These are phyloP conservation scores for Aegilops bicornis DNA, from an alignment of 176 grass and related monocot genomes.

Conservation along the genomic window DNA sequence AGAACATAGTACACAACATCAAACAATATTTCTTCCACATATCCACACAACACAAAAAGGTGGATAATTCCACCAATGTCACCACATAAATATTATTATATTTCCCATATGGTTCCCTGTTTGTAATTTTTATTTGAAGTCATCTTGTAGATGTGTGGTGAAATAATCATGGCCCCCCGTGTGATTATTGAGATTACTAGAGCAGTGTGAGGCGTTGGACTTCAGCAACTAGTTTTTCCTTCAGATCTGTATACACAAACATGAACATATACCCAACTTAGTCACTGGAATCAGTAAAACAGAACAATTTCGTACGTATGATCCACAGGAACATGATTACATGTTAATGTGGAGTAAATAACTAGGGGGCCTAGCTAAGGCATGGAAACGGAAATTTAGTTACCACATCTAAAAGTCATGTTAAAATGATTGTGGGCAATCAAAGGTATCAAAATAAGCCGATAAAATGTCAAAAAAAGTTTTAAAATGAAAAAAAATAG, in stretches of 20 bases:
- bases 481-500: no score
- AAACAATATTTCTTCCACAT: no score
- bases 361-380: not conserved
- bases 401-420: no score
- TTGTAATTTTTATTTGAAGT: not conserved
- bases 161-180: not conserved
- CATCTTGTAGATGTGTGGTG: not conserved
- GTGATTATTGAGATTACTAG: not conserved
- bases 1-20: not conserved
- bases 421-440: no score
- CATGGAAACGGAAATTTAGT: not conserved
- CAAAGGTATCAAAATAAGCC: no score
- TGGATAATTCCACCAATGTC: not conserved
- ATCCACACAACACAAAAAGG: not conserved
- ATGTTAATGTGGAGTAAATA: not conserved
- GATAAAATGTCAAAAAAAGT: no score
- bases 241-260: constrained; percentile 33
- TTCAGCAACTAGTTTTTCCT: constrained; percentile 40
- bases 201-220: not conserved
- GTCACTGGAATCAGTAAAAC: not conserved
- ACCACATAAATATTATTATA: not conserved
- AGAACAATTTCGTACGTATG: not conserved
- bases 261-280: not conserved
- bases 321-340: not conserved
- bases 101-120: not conserved